A percentile compares a stretch with the other conserved stretches of the same genome.
These are phyloP conservation scores for Scolecobasidium constrictum DNA, from an alignment of 2,329 filamentous ascomycete species.

Conservation along the genomic window DNA sequence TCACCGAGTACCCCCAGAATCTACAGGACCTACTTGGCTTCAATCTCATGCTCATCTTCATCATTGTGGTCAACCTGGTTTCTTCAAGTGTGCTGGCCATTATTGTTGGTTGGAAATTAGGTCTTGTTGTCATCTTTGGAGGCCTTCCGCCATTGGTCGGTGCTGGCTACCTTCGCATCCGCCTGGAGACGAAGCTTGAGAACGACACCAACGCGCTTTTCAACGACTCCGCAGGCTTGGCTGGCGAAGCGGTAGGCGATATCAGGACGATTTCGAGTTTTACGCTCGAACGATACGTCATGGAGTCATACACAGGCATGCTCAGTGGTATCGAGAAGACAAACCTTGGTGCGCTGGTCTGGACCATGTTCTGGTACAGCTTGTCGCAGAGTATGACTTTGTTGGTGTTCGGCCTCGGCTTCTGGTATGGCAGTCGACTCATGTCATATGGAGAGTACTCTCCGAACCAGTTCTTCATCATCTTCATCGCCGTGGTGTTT, in stretches of 20 bases:
- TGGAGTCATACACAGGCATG: conserved; percentile 18
- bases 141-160: conserved; percentile 38
- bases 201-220: conserved; percentile 54
- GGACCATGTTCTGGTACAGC: conserved; percentile 12
- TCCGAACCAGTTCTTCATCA: conserved; percentile 39
- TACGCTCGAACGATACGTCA: conserved; percentile 26
- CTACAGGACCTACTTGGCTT: conserved; percentile 38
- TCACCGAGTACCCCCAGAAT: conserved; percentile 38
- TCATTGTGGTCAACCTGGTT: conserved; percentile 34
- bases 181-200: conserved; percentile 38
- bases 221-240: conserved; percentile 50
- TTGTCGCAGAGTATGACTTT: conserved; percentile 7
- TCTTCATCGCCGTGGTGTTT: conserved; percentile 57
- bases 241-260: conserved; percentile 54
- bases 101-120: conserved; percentile 40
- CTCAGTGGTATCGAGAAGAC: conserved; percentile 17
- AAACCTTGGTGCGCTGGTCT: conserved; percentile 11
- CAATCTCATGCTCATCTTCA: conserved; percentile 39
- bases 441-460: conserved; percentile 40
- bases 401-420: conserved; percentile 10
- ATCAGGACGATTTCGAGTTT: conserved; percentile 49
- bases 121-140: conserved; percentile 33
- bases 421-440: conserved; percentile 31
- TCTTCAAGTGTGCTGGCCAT: conserved; percentile 38
- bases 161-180: conserved; percentile 34